A percentile compares a stretch with the other conserved stretches of the same genome.
Evolutionary conservation across 1,284 basidiomycete species (phyloP).

Genomic region (Trichosporon sp.): DNA sequence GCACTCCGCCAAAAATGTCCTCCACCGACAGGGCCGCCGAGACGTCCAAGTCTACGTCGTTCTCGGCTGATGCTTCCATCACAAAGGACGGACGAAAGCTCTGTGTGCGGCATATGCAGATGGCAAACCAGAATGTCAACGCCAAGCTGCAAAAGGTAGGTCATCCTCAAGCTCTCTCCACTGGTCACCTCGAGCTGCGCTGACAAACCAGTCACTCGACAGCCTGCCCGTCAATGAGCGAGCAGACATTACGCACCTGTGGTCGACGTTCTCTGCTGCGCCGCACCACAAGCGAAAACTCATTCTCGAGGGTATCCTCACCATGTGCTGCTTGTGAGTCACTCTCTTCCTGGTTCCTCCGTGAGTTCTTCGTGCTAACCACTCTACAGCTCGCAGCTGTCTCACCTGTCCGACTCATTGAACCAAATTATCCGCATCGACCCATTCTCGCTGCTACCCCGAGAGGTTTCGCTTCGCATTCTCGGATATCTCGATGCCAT

Average conservation of each 20-base stretch:
- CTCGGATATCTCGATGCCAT: constrained; percentile 91
- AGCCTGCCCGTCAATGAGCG: constrained; percentile 83
- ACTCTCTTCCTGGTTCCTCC: no score
- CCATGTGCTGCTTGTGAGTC: constrained; percentile 91
- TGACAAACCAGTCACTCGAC: constrained; percentile 74
- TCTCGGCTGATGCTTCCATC: background rate
- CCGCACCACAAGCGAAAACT: constrained; percentile 83
- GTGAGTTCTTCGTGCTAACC: background rate
- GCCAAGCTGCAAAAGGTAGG: constrained; percentile 85
- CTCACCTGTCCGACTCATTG: constrained; percentile 87
- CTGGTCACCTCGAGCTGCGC: background rate
- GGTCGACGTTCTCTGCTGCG: constrained; percentile 95
- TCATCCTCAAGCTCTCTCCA: constrained; percentile 3
- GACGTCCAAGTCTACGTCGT: background rate
- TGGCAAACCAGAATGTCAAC: constrained; percentile 94
- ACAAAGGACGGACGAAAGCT: constrained; percentile 39
- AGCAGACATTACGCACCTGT: constrained; percentile 82
- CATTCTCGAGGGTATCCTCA: constrained; percentile 92
- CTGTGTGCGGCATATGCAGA: constrained; percentile 69
- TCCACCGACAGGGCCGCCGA: background rate
- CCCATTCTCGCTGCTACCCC: constrained; percentile 84
- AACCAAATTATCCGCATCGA: constrained; percentile 89
- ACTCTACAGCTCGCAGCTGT: constrained; percentile 67
- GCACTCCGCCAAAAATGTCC: constrained; percentile 1
- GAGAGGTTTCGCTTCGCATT: constrained; percentile 83